Percentiles rank a stretch among this genome's conserved stretches.
Conservation (phyloP, 768 basidiomycete species). For the Rickenella mellea region DNA sequence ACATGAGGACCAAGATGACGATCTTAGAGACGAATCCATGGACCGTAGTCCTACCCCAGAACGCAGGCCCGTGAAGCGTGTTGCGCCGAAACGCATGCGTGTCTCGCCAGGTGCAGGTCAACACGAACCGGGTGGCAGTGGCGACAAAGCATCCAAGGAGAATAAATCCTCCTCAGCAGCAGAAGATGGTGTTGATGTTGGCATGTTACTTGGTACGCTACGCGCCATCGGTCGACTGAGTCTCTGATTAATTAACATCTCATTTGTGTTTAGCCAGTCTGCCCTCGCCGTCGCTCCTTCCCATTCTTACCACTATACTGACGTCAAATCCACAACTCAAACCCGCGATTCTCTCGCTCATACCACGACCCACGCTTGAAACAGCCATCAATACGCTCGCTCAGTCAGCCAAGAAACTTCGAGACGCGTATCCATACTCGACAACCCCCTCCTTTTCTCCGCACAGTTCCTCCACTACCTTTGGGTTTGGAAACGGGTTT, state of each 20-base stretch:
- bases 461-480: conserved; percentile 21
- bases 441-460: conserved; percentile 27
- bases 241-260: not conserved
- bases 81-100: conserved; percentile 58
- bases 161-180: conserved; percentile 30
- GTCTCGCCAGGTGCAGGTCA: conserved; percentile 24
- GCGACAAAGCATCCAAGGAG: conserved; percentile 37
- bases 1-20: conserved; percentile 61
- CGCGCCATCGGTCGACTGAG: not conserved
- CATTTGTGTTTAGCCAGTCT: conserved; percentile 52
- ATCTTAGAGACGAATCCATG: conserved; percentile 64
- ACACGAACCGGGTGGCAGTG: conserved; percentile 18
- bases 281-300: conserved; percentile 67
- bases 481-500: conserved; percentile 19
- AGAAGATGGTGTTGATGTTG: conserved; percentile 65
- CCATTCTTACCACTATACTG: conserved; percentile 61
- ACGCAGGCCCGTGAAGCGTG: conserved; percentile 45
- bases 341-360: conserved; percentile 59
- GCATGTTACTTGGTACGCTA: conserved; percentile 65
- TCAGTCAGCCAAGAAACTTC: conserved; percentile 61
- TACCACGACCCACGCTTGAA: conserved; percentile 78
- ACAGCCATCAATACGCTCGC: conserved; percentile 61
- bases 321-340: conserved; percentile 63
- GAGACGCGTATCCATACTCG: conserved; percentile 80
- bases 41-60: conserved; percentile 82